Evolutionary conservation across 2,329 filamentous ascomycete genomes (phyloP).

Genomic region (Penicillium sp.): DNA sequence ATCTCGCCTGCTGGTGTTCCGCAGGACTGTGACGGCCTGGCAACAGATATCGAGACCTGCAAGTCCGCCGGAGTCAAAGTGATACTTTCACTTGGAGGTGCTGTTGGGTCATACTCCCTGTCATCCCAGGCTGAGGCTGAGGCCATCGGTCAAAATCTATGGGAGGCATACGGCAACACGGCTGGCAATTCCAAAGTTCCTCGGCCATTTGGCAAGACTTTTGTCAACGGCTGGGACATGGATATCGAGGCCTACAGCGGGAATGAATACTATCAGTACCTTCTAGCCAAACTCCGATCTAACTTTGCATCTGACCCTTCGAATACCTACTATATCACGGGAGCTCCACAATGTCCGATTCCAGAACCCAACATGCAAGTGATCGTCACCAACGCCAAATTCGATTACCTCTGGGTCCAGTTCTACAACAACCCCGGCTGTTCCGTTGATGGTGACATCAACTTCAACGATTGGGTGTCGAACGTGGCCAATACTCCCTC

Average conservation of each 20-base stretch:
- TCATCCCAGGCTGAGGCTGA: conserved; percentile 44
- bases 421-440: conserved; percentile 50
- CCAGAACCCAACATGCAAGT: conserved; percentile 50
- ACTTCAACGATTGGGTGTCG: conserved; percentile 28
- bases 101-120: conserved; percentile 41
- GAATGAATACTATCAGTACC: conserved; percentile 41
- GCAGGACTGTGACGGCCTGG: conserved; percentile 44
- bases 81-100: conserved; percentile 53
- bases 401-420: conserved; percentile 52
- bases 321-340: conserved; percentile 53
- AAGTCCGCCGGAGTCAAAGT: conserved; percentile 51
- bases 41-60: conserved; percentile 50
- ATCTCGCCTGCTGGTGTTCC: conserved; percentile 29
- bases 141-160: conserved; percentile 47
- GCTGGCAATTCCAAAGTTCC: conserved; percentile 43
- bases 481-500: conserved; percentile 26
- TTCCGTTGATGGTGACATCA: conserved; percentile 30
- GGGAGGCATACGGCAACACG: conserved; percentile 51
- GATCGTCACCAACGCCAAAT: conserved; percentile 45
- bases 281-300: conserved; percentile 32
- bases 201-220: conserved; percentile 23
- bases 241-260: conserved; percentile 51
- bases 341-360: conserved; percentile 53
- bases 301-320: conserved; percentile 40
- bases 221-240: conserved; percentile 59